Evolutionary conservation across 768 basidiomycete genomes (phyloP).

Genomic region (Kockovaella imperatae): DNA sequence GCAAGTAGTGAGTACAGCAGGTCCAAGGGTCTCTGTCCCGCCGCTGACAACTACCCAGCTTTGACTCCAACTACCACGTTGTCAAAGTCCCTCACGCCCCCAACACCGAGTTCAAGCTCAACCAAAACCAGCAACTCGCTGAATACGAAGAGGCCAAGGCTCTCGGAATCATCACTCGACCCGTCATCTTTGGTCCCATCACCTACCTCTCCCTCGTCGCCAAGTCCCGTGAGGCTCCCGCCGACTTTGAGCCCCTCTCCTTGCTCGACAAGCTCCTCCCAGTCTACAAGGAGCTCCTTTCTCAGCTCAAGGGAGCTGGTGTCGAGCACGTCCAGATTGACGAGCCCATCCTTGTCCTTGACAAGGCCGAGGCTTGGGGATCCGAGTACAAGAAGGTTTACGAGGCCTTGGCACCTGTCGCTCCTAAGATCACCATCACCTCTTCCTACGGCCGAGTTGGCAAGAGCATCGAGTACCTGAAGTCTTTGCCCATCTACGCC

Average conservation of each 20-base stretch:
- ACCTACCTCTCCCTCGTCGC: constrained; percentile 93
- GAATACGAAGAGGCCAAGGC: constrained; percentile 93
- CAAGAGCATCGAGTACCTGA: constrained; percentile 74
- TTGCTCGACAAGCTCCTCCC: constrained; percentile 83
- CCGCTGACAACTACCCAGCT: constrained; percentile 53
- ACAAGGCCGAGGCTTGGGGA: constrained; percentile 66
- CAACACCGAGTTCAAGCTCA: constrained; percentile 83
- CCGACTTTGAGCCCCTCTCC: constrained; percentile 82
- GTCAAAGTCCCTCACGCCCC: constrained; percentile 95
- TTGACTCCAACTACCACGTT: constrained; percentile 97
- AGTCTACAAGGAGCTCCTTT: constrained; percentile 80
- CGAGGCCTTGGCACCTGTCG: constrained; percentile 65
- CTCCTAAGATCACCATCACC: constrained; percentile 86
- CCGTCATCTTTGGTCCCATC: constrained; percentile 90
- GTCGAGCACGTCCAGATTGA: constrained; percentile 93
- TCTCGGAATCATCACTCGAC: constrained; percentile 80
- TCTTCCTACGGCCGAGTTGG: constrained; percentile 97
- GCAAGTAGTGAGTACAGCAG: constrained; percentile 73
- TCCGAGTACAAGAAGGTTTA: constrained; percentile 75
- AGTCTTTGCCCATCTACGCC: constrained; percentile 84
- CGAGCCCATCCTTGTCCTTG: constrained; percentile 91
- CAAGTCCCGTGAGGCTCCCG: constrained; percentile 69
- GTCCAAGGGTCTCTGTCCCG: constrained; percentile 2
- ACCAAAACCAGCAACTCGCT: constrained; percentile 88
- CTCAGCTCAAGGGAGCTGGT: constrained; percentile 85